These are phyloP conservation scores for Acanthamoeba lenticulata DNA, from an alignment of 208 protist species.

Conservation along the genomic window DNA sequence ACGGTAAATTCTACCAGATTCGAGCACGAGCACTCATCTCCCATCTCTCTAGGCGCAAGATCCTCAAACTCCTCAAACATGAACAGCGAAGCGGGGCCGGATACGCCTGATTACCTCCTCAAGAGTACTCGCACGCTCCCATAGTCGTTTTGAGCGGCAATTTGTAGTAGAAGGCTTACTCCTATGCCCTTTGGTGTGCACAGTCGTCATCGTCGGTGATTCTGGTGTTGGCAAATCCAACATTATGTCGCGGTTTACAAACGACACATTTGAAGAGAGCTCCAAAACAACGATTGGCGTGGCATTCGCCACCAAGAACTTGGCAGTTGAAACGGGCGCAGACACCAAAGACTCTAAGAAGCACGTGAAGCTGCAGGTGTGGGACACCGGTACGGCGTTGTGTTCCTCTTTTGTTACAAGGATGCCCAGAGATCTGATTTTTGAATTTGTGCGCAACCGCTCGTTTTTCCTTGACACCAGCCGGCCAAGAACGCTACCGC, in stretches of 20 bases:
- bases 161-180: neutral
- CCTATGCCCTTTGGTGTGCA: neutral
- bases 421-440: neutral
- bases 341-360: neutral
- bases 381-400: neutral
- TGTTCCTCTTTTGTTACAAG: neutral
- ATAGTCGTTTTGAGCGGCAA: neutral
- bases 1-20: no score
- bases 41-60: neutral
- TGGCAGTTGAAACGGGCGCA: neutral
- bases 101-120: neutral
- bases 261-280: neutral
- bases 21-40: neutral
- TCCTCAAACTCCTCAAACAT: neutral
- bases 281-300: constrained; percentile 39
- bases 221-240: constrained; percentile 58
- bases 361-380: constrained; percentile 18
- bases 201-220: constrained; percentile 39
- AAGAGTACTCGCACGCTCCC: neutral
- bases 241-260: constrained; percentile 21
- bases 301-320: constrained; percentile 36
- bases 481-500: constrained; percentile 12
- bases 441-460: neutral
- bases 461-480: neutral
- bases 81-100: neutral